These are phyloP conservation scores for Calonectria montana DNA, from an alignment of 2,329 filamentous ascomycete genomes.

Conservation along the genomic window DNA sequence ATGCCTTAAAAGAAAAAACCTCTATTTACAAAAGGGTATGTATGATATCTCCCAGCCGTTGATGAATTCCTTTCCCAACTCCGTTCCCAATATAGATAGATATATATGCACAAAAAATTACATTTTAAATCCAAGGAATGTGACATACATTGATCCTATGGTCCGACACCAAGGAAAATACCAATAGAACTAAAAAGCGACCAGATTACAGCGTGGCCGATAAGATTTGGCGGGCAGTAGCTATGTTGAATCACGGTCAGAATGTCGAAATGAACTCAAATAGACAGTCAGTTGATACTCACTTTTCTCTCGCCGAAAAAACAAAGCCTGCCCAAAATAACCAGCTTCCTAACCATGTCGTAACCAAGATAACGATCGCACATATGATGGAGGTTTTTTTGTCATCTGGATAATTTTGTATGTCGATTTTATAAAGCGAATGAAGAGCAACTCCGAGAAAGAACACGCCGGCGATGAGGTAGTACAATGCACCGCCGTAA, in stretches of 20 bases:
- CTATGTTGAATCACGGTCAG: neutral
- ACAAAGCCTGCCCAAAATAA: neutral
- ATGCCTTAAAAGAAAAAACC: neutral
- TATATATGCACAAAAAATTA: neutral
- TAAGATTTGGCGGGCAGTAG: neutral
- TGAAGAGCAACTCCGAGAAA: neutral
- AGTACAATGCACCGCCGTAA: neutral
- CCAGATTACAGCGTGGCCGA: neutral
- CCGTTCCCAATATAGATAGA: neutral
- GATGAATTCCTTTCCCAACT: neutral
- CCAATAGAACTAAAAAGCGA: neutral
- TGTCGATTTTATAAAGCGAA: neutral
- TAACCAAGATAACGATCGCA: neutral
- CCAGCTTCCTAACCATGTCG: neutral
- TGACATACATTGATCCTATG: neutral
- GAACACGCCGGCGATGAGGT: neutral
- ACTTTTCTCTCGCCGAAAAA: neutral
- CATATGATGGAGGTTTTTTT: neutral
- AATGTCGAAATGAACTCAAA: accelerated
- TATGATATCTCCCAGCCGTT: neutral
- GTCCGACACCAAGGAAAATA: neutral
- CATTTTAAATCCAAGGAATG: neutral
- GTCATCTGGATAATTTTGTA: neutral
- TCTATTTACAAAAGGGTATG: neutral
- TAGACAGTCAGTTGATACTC: neutral